Evolutionary conservation across 768 basidiomycete species (phyloP).

Genomic region (Hypholoma sublateritium): DNA sequence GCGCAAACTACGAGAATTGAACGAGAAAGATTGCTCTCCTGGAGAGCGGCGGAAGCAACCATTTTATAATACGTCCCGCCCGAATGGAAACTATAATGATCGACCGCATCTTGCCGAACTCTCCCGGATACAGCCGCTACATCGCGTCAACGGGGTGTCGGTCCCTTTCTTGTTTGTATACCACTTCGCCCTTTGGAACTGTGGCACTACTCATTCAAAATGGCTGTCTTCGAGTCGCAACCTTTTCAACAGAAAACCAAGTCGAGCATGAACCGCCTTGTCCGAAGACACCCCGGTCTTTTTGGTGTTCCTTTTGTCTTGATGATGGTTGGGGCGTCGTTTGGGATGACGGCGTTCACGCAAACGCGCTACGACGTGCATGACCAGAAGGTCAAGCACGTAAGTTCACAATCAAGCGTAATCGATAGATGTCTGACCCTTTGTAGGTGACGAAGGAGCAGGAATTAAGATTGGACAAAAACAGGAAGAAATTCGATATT

Average conservation of each 20-base stretch:
- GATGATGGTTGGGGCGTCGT: constrained; percentile 85
- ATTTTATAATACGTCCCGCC: constrained; percentile 17
- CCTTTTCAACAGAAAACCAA: neutral
- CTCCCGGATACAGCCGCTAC: neutral
- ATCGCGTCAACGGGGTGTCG: too few relatives aligned
- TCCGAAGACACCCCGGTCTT: constrained; percentile 62
- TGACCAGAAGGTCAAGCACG: constrained; percentile 73
- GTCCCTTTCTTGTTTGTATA: too few relatives aligned
- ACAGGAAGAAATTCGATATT: constrained; percentile 85
- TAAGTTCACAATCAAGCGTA: constrained; percentile 24
- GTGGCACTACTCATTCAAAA: neutral
- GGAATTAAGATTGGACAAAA: constrained; percentile 67
- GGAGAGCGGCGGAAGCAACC: constrained; percentile 9
- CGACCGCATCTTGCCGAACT: constrained; percentile 20
- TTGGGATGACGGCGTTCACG: constrained; percentile 78
- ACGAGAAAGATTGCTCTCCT: neutral
- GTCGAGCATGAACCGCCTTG: constrained; percentile 39
- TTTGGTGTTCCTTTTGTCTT: constrained; percentile 89
- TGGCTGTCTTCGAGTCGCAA: constrained; percentile 14
- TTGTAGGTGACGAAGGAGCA: constrained; percentile 71
- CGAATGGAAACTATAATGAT: constrained; percentile 17
- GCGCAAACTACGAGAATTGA: neutral
- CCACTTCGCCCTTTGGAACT: neutral
- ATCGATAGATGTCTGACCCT: neutral
- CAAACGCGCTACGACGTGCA: constrained; percentile 91